Evolutionary conservation across 352 stramenopile genomes (phyloP), one percentile per base, ranked within the genome.

Genomic region (Phytophthora syringae): DNA sequence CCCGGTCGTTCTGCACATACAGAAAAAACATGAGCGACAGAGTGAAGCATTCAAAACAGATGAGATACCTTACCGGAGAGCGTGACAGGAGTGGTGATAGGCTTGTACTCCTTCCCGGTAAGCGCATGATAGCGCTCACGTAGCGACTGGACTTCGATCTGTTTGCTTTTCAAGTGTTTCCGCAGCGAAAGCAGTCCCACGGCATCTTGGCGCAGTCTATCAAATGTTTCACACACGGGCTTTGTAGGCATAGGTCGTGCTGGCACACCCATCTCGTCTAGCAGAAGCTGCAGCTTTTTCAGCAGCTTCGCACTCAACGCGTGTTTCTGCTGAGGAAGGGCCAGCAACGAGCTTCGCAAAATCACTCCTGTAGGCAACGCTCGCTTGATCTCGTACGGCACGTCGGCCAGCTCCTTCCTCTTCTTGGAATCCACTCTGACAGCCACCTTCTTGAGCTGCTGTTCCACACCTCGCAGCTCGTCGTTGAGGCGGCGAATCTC

Each of bases 201-300:
- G 11, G 74, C 64, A 37, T 90, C 80, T 24, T 92, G 79, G 7
- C 83, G 75, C 20, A 92, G 51, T 7, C 62, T 68, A 56, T 92
- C 83, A 49, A 79, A 90, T 52, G 79, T 76, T 53, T 88, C 81
- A 44, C 79, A 90, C 21, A 82, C 77, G 18, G 66, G 65, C 43
- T 89, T 86, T 34, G 83, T 92, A 42, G 81, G 83, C 79, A 92
- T 90, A n/a, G 83, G 81, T 10, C 83, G 80, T 5, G 73, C 51
- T n/a, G 83, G 81, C 0, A 90, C 70, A 34, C 81, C 74, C 59
- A 92, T 74, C 44, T 92, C 83, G 25, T 90, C 82, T 3, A 90
- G 68, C 52, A 90, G 52, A 43, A 89, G 70, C 27, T 88, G 70
- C 60, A 92, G 64, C 39, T 92, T 92, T 68, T 89, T 86, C 55